A percentile compares a stretch with the other conserved stretches of the same genome.
These are phyloP conservation scores for Cyclocybe aegerita DNA, from an alignment of 768 basidiomycete species.

Conservation along the genomic window DNA sequence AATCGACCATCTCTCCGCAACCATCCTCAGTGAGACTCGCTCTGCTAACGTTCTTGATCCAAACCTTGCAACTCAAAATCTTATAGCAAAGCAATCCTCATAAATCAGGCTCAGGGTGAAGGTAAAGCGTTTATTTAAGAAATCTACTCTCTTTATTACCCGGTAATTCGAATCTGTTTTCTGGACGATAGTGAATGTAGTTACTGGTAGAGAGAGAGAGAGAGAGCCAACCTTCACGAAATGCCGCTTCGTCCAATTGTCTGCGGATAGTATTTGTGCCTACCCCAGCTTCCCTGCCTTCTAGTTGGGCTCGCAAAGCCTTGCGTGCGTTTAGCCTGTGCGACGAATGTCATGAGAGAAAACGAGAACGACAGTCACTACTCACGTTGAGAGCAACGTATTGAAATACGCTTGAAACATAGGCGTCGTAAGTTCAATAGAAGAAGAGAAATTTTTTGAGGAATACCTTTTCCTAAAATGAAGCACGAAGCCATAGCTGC, in stretches of 20 bases:
- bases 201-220: background rate
- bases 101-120: too few relatives aligned
- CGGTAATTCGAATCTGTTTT: too few relatives aligned
- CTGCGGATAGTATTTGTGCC: background rate
- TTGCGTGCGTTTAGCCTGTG: constrained; percentile 7
- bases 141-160: too few relatives aligned
- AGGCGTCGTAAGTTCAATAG: background rate
- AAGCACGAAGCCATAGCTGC: constrained; percentile 7
- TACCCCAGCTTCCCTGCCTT: background rate
- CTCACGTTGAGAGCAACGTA: constrained; percentile 10
- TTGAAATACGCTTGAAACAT: constrained; percentile 12
- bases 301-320: background rate
- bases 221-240: background rate
- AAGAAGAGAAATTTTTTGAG: background rate
- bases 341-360: background rate
- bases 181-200: too few relatives aligned
- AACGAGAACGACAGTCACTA: background rate
- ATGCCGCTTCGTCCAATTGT: background rate
- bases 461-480: constrained; percentile 13
- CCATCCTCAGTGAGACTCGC: too few relatives aligned
- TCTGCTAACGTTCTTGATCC: background rate
- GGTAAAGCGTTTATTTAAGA: too few relatives aligned
- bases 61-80: background rate
- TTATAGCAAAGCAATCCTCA: background rate
- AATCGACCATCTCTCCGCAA: constrained; percentile 10